phyloP scores from a whole-genome alignment of 352 stramenopile species.

The Globisporangium camurandrum region DNA sequence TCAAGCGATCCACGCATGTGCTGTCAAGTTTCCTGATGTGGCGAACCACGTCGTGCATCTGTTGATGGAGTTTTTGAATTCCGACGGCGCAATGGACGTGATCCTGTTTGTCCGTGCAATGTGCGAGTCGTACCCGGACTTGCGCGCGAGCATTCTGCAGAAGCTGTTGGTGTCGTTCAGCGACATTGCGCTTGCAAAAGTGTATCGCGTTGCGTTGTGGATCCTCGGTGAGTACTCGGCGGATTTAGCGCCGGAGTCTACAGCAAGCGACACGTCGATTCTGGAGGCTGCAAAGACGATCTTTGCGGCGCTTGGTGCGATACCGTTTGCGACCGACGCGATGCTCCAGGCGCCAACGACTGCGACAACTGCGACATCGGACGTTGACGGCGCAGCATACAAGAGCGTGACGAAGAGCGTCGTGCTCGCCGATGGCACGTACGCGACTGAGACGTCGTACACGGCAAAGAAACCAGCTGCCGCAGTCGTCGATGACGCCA shows the following conservation, averaged over 20 bases:
- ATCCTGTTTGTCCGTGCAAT: slow-evolving; percentile 98
- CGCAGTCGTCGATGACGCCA: slow-evolving; percentile 49
- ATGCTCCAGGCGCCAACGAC: slow-evolving; percentile 33
- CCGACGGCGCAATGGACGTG: slow-evolving; percentile 97
- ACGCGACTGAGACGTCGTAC: slow-evolving; percentile 97
- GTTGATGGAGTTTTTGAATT: slow-evolving; percentile 98
- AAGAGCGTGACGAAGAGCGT: slow-evolving; percentile 96
- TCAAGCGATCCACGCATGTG: slow-evolving; percentile 96
- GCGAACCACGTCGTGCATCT: slow-evolving; percentile 96
- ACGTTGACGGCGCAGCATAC: slow-evolving; percentile 37
- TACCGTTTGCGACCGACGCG: slow-evolving; percentile 60
- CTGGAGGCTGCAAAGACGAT: slow-evolving; percentile 80
- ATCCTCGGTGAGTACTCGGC: slow-evolving; percentile 92
- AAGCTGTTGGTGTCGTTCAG: slow-evolving; percentile 94
- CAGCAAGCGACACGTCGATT: slow-evolving; percentile 75
- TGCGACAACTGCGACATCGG: slow-evolving; percentile 10
- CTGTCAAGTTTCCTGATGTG: slow-evolving; percentile 96
- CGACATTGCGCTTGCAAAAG: slow-evolving; percentile 91
- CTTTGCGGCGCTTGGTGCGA: slow-evolving; percentile 73
- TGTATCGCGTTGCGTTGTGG: slow-evolving; percentile 97
- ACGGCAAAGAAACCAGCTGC: slow-evolving; percentile 31
- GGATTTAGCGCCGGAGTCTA: slow-evolving; percentile 25
- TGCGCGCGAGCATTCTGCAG: slow-evolving; percentile 89
- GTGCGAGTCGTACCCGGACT: slow-evolving; percentile 93
- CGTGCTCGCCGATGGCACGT: slow-evolving; percentile 98